Conservation (phyloP, 768 basidiomycete genomes). For the Wakefieldia striispora region DNA sequence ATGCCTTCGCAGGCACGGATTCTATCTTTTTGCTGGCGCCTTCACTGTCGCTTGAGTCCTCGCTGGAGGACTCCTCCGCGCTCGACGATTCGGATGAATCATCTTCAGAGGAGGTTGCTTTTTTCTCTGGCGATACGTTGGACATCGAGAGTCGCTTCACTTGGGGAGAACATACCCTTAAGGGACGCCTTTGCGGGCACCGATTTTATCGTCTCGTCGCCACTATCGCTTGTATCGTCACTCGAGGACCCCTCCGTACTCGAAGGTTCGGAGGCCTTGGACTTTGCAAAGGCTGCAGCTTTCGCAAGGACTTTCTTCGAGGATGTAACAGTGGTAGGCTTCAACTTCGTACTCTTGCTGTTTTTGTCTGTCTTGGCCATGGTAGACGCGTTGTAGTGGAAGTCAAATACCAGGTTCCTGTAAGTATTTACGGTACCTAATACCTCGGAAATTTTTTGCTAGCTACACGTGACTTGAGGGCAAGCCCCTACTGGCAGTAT, state of each 20-base stretch:
- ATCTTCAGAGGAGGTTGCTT: not conserved
- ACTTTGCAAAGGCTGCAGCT: slow-evolving; percentile 30
- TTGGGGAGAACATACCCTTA: slow-evolving; percentile 1
- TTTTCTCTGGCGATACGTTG: not conserved
- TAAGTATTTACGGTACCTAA: not conserved
- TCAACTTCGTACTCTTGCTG: slow-evolving; percentile 34
- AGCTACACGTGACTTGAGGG: slow-evolving; percentile 30
- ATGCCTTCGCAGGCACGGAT: not conserved
- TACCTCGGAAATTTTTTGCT: slow-evolving; percentile 15
- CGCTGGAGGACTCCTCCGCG: slow-evolving; percentile 7
- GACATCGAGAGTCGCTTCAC: not conserved
- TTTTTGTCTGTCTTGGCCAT: slow-evolving; percentile 44
- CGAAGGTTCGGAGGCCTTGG: not conserved
- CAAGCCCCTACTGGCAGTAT: slow-evolving; percentile 10
- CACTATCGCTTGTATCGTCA: not conserved
- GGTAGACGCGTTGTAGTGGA: slow-evolving; percentile 1
- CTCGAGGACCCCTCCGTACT: slow-evolving; percentile 12
- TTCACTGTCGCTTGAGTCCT: not conserved
- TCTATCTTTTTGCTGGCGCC: not conserved
- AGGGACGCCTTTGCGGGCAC: not conserved
- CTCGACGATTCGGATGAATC: slow-evolving; percentile 20
- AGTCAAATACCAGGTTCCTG: not conserved
- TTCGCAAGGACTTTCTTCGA: slow-evolving; percentile 45
- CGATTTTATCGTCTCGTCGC: not conserved
- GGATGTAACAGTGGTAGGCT: slow-evolving; percentile 30